phyloP scores from a whole-genome alignment of 441 rosid species.

The Caryocar brasiliense region DNA sequence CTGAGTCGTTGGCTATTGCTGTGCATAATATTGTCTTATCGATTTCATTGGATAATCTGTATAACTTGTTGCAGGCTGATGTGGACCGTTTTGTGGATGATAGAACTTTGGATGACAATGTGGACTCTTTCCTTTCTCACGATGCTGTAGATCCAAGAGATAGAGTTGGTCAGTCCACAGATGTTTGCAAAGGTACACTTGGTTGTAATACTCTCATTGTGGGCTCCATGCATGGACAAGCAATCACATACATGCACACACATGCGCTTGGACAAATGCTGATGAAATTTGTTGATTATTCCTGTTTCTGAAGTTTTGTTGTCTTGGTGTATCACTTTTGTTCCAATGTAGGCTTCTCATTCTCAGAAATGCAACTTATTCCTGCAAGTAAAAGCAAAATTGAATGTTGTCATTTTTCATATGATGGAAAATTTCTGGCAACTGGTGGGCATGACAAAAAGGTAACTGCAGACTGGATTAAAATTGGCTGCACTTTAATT shows the following conservation, averaged over 20 bases:
- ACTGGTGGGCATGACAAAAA: conserved; percentile 62
- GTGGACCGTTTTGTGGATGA: conserved; percentile 46
- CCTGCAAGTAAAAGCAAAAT: conserved; percentile 34
- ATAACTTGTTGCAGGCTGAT: conserved; percentile 42
- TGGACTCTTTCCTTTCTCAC: conserved; percentile 44
- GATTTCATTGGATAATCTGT: conserved; percentile 7
- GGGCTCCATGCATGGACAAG: not conserved
- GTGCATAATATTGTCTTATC: not conserved
- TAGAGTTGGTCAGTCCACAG: conserved; percentile 23
- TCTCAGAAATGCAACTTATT: conserved; percentile 38
- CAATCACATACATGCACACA: not conserved
- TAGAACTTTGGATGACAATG: conserved; percentile 50
- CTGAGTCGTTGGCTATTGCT: not conserved
- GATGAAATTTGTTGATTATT: too few relatives aligned
- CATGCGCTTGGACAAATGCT: too few relatives aligned
- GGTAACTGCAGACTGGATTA: conserved; percentile 19
- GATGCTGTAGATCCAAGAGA: conserved; percentile 44
- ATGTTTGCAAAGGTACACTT: conserved; percentile 41
- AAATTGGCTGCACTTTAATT: not conserved
- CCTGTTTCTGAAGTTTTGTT: too few relatives aligned
- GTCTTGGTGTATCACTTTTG: conserved; percentile 5
- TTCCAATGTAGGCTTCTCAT: conserved; percentile 33
- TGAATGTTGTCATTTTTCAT: conserved; percentile 65
- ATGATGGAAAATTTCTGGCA: conserved; percentile 65
- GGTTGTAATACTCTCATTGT: conserved; percentile 2